These are phyloP conservation scores for Excoecaria agallocha DNA, from an alignment of 345 rosid genomes.

Conservation along the genomic window DNA sequence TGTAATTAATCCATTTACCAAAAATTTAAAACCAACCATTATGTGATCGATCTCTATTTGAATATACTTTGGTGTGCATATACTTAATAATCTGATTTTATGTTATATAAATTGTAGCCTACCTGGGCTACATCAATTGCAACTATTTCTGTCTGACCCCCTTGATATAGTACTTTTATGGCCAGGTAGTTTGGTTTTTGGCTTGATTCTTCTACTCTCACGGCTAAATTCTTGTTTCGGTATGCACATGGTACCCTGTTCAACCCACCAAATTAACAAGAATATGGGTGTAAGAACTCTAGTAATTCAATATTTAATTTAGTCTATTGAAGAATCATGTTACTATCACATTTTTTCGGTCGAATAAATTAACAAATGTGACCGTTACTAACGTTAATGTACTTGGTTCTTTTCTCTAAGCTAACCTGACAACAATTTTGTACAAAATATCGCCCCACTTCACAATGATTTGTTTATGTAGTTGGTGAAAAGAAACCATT, in stretches of 20 bases:
- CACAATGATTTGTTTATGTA: background rate
- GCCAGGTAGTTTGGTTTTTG: constrained; percentile 65
- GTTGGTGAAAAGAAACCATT: background rate
- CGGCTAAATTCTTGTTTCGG: constrained; percentile 57
- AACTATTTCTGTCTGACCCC: constrained; percentile 92
- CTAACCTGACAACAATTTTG: background rate
- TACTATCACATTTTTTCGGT: constrained; percentile 6
- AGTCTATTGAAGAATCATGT: too few species aligned
- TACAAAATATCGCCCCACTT: background rate
- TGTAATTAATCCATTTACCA: too few species aligned
- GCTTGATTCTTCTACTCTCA: constrained; percentile 93
- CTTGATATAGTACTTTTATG: constrained; percentile 70
- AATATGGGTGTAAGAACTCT: too few species aligned
- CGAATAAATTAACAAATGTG: background rate
- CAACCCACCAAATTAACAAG: too few species aligned
- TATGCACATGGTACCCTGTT: constrained; percentile 83
- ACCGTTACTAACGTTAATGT: constrained; percentile 37
- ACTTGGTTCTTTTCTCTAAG: background rate
- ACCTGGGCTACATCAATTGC: constrained; percentile 65
- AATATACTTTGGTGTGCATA: too few species aligned
- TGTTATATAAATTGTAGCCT: too few species aligned
- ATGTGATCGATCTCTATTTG: too few species aligned
- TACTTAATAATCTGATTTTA: too few species aligned
- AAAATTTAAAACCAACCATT: too few species aligned
- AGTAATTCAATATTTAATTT: too few species aligned